These are phyloP conservation scores for Musa beccarii DNA, from an alignment of 176 grass and related monocot genomes.

Conservation along the genomic window DNA sequence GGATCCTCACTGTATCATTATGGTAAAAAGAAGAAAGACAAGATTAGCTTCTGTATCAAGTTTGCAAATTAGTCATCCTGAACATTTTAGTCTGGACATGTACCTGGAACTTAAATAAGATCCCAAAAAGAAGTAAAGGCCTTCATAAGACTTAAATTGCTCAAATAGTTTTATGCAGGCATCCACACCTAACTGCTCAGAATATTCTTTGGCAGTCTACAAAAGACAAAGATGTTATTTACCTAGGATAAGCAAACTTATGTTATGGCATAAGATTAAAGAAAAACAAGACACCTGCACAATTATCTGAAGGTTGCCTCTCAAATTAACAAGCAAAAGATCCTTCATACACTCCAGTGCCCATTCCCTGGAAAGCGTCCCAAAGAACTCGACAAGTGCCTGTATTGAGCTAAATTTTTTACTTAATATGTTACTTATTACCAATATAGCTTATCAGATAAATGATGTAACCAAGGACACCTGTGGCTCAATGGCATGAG, in stretches of 20 bases:
- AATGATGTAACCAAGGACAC: constrained; percentile 31
- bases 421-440: constrained; percentile 9
- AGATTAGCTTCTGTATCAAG: background rate
- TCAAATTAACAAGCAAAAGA: constrained; percentile 73
- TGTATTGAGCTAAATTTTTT: constrained; percentile 9
- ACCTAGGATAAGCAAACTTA: background rate
- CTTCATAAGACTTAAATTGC: constrained; percentile 98
- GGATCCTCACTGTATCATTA: constrained; percentile 62
- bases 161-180: constrained; percentile 93
- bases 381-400: constrained; percentile 92
- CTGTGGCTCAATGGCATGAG: constrained; percentile 89
- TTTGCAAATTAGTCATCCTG: background rate
- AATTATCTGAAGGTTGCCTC: constrained; percentile 93
- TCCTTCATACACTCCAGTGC: constrained; percentile 95
- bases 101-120: constrained; percentile 97
- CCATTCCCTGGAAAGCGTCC: constrained; percentile 81
- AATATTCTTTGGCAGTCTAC: constrained; percentile 78
- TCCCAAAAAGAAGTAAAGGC: constrained; percentile 96
- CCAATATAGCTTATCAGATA: background rate
- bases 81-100: constrained; percentile 9
- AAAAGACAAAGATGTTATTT: constrained; percentile 8
- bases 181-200: constrained; percentile 58
- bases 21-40: constrained; percentile 17
- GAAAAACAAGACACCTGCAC: constrained; percentile 49
- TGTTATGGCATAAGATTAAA: too few relatives aligned